Evolutionary conservation across 176 grass and related monocot genomes (phyloP).

Genomic region (Saccharum spontaneum): DNA sequence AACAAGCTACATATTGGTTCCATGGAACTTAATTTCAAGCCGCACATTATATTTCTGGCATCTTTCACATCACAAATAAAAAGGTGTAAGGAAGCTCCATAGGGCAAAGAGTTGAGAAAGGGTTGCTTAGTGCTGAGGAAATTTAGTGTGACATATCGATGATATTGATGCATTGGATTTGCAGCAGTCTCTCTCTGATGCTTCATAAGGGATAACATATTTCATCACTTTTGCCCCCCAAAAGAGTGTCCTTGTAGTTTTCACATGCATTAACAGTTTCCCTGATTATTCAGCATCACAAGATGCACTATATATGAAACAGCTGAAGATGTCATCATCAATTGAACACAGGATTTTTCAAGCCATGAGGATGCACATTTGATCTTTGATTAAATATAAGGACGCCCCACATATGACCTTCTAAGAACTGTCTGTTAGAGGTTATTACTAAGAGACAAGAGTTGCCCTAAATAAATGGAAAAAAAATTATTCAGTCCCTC

Average conservation of each 20-base stretch:
- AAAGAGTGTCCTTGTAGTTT: neutral
- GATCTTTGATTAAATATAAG: conserved; percentile 6
- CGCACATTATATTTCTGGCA: conserved; percentile 11
- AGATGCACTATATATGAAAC: conserved; percentile 24
- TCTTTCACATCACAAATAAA: neutral
- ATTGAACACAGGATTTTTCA: neutral
- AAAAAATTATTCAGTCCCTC: neutral
- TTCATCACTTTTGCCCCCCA: neutral
- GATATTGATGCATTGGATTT: conserved; percentile 9
- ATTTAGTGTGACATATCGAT: conserved; percentile 12
- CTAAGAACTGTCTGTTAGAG: neutral
- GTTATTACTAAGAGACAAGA: neutral
- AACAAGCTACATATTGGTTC: neutral
- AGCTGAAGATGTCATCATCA: neutral
- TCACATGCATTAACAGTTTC: conserved; percentile 3
- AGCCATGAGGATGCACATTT: neutral
- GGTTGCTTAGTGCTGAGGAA: neutral
- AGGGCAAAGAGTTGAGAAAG: conserved; percentile 5
- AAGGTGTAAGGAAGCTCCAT: conserved; percentile 11
- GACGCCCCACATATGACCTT: neutral
- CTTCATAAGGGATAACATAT: conserved; percentile 4
- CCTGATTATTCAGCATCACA: conserved; percentile 6
- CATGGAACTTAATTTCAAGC: conserved; percentile 20
- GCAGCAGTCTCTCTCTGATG: conserved; percentile 17
- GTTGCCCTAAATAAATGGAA: neutral